Base-by-base conservation (phyloP, 495 filamentous ascomycete genomes). In the Tricharina praecox region DNA sequence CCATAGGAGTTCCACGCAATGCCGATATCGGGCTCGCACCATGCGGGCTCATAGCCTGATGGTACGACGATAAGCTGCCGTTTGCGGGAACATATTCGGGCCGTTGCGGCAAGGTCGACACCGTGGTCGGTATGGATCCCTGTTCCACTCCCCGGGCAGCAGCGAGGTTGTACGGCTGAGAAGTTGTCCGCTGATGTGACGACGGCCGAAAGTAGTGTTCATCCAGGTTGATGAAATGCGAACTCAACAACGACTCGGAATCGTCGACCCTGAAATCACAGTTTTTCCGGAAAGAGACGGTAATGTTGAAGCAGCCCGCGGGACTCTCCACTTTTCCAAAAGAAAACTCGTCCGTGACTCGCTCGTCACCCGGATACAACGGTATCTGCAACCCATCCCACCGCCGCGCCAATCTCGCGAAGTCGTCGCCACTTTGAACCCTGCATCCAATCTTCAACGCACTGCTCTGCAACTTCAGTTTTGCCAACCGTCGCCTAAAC, bases 231-330 rank as follows among this genome's bases (percentile, higher is more conserved):
- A 94, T 87, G 59, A 90, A 85, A n/a, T 82, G 79, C n/a, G 86
- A 94, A 64, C 88, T 94, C 26, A 97, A 60, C 16, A 95, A 63
- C 3, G 86, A 78, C 64, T 97, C 90, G 0, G 84, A 78, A 57
- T 93, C 85, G 54, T 92, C 88, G 15, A 94, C 76, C 15, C 82
- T 76, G 66, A 97, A 95, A 53, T 81, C 84, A 64, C 81, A 92
- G 56, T 85, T 81, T 28, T 73, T 81, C 47, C 90, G 82, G 63
- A 90, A 93, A 5, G 76, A 73, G 18, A 93, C 81, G 33, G 81
- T 71, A 39, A 86, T 75, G 26, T 77, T 78, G 53, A 97, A 79
- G 23, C 79, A 75, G 20, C 90, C 90, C 13, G 81, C 83, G 15
- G 87, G 87, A 3, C 84, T 84, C 44, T 87, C 81, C 2, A 85